Percentiles rank a stretch among this genome's conserved stretches.
Conservation (phyloP, 495 filamentous ascomycete species). For the Achaetomiella virescens region DNA sequence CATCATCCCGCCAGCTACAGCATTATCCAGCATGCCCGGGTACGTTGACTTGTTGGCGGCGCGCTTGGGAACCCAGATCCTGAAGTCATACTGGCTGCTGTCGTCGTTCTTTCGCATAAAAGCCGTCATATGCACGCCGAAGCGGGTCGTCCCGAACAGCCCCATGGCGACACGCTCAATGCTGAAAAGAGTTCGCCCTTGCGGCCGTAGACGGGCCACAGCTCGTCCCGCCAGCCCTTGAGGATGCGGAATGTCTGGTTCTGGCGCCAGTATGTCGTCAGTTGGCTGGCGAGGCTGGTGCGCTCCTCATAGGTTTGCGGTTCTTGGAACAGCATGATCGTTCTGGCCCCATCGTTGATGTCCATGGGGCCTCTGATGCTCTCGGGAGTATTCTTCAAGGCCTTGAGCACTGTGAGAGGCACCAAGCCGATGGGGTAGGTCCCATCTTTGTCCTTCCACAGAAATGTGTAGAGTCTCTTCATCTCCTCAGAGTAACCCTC, state of each 20-base stretch:
- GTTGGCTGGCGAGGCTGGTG: slow-evolving; percentile 50
- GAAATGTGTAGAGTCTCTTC: slow-evolving; percentile 49
- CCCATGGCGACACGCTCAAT: slow-evolving; percentile 74
- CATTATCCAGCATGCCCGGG: slow-evolving; percentile 84
- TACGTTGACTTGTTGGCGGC: slow-evolving; percentile 76
- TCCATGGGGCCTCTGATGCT: slow-evolving; percentile 48
- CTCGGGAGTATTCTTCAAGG: slow-evolving; percentile 41
- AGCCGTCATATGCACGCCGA: slow-evolving; percentile 84
- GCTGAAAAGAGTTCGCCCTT: slow-evolving; percentile 59
- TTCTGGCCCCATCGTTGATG: slow-evolving; percentile 39
- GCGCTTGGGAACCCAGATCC: slow-evolving; percentile 79
- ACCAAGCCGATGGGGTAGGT: slow-evolving; percentile 58
- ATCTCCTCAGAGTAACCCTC: slow-evolving; percentile 43
- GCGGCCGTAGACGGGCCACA: slow-evolving; percentile 74
- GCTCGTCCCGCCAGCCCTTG: slow-evolving; percentile 79
- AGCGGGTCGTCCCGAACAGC: slow-evolving; percentile 80
- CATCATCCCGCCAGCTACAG: slow-evolving; percentile 83
- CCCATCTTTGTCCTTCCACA: slow-evolving; percentile 44
- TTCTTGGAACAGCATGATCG: slow-evolving; percentile 22
- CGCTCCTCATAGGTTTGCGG: slow-evolving; percentile 45
- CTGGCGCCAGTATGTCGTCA: slow-evolving; percentile 57
- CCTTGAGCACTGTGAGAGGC: slow-evolving; percentile 48
- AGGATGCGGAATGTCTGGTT: slow-evolving; percentile 63
- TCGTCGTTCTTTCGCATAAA: slow-evolving; percentile 53
- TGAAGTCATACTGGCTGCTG: slow-evolving; percentile 48